Base-by-base conservation (phyloP, 371 early-diverging fungal genomes). In the Saksenaea oblongispora region DNA sequence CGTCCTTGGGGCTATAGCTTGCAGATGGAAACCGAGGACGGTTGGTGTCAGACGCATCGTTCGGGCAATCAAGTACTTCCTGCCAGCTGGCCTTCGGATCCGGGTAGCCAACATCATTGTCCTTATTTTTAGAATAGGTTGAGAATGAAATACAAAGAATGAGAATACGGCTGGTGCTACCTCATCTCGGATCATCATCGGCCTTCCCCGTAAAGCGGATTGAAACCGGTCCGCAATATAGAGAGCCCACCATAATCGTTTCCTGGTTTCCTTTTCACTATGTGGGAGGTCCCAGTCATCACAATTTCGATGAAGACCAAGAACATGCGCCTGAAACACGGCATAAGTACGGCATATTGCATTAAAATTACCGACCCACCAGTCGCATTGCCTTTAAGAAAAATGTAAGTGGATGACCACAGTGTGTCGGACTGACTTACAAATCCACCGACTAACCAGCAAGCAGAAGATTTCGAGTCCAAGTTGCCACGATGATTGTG, bases 391-490 rank as follows among this genome's bases (percentile, higher is more conserved):
- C 79, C 60, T 60, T 31, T 31, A 28, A 27, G 18, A 31, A 42
- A 9, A 14, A 26, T 31, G 11, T 54, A 34, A 14, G 28, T 31
- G 28, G 7, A 41, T 58, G 17, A 62, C 37, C 41, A 34, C 34
- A 10, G 11, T 22, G 18, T 1, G 26, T 37, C 11, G 17, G 5
- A 2, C n/a, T 11, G 27, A 66, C 62, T 53, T 62, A 72, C 64
- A 3, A 75, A 51, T 27, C 82, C 82, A 41, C 73, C 72, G 15
- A 78, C 54, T 7, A 78, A 26, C 76, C 76, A 81, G 59, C 75
- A 76, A 0, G 76, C 76, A 3, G 82, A 81, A 26, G 76, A 78
- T 63, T 81, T 76, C 1, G 76, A 73, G 51, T 81, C 82, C 27
- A 78, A 36, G 18, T 70, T 72, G 4, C 76, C 74, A 31, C 77